Evolutionary conservation across 331 rosid species (phyloP).

Genomic region (Acacia pycnantha): DNA sequence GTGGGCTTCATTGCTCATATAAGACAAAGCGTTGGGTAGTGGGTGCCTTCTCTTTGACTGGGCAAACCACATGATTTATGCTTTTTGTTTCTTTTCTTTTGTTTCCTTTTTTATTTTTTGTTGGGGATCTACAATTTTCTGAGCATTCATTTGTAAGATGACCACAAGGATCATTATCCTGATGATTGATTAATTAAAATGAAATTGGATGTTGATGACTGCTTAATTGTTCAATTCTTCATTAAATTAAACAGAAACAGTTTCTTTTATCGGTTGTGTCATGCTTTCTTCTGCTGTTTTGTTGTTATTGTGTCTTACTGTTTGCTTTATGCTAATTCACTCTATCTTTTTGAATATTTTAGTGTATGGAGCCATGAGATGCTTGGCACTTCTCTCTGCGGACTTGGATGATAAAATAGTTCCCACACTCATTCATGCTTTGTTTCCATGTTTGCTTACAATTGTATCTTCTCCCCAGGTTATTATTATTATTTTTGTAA

Average conservation of each 20-base stretch:
- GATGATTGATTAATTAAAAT: conserved; percentile 10
- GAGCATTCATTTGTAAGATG: conserved; percentile 3
- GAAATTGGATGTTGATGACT: conserved; percentile 11
- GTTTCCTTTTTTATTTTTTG: background rate
- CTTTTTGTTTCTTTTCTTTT: background rate
- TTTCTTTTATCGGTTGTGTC: background rate
- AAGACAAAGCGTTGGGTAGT: background rate
- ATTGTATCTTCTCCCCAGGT: conserved; percentile 91
- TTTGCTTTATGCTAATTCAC: conserved; percentile 28
- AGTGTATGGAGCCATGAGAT: conserved; percentile 95
- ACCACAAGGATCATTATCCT: background rate
- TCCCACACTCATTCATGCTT: conserved; percentile 70
- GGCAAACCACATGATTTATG: background rate
- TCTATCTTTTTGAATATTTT: conserved; percentile 23
- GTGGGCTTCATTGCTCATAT: conserved; percentile 6
- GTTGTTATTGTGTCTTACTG: conserved; percentile 6
- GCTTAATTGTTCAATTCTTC: conserved; percentile 19
- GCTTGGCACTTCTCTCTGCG: conserved; percentile 84
- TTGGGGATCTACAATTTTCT: conserved; percentile 1
- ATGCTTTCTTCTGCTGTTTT: conserved; percentile 20
- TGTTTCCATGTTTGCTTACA: conserved; percentile 81
- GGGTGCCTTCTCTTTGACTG: conserved; percentile 13
- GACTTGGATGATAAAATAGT: conserved; percentile 88
- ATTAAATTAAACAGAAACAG: conserved; percentile 13
- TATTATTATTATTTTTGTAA: background rate